Evolutionary conservation across 306 rosid species (phyloP).

Genomic region (Trifolium repens): DNA sequence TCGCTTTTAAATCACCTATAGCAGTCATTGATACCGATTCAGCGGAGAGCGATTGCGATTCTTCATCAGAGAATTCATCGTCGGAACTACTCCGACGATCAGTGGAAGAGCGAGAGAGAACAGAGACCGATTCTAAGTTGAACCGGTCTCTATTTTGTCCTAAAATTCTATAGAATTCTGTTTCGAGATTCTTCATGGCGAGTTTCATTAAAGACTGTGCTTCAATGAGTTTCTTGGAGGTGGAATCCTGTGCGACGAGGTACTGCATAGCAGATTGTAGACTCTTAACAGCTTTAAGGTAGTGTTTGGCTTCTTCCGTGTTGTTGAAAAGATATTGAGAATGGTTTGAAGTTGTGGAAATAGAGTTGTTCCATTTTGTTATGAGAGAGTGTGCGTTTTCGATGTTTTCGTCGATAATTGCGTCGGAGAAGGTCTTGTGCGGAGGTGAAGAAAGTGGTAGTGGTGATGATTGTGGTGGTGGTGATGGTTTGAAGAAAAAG

Average conservation of each 20-base stretch:
- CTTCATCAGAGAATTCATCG: slow-evolving; percentile 59
- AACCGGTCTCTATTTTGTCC: slow-evolving; percentile 48
- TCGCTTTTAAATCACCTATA: slow-evolving; percentile 65
- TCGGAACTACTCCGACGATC: slow-evolving; percentile 56
- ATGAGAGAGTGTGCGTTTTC: slow-evolving; percentile 61
- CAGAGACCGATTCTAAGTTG: slow-evolving; percentile 60
- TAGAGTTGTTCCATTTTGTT: slow-evolving; percentile 58
- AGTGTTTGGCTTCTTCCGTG: slow-evolving; percentile 64
- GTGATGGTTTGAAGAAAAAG: slow-evolving; percentile 49
- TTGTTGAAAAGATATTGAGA: slow-evolving; percentile 54
- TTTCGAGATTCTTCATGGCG: slow-evolving; percentile 72
- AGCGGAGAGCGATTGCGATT: slow-evolving; percentile 26
- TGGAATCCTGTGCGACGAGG: slow-evolving; percentile 48
- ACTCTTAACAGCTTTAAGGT: slow-evolving; percentile 56
- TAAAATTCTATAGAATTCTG: slow-evolving; percentile 64
- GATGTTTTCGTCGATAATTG: slow-evolving; percentile 67
- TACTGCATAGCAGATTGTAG: slow-evolving; percentile 75
- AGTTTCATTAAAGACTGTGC: slow-evolving; percentile 69
- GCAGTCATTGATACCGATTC: slow-evolving; percentile 35
- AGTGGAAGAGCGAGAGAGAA: slow-evolving; percentile 45
- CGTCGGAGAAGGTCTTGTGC: slow-evolving; percentile 48
- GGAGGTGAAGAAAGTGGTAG: slow-evolving; percentile 39
- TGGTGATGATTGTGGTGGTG: slow-evolving; percentile 32
- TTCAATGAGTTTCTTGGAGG: slow-evolving; percentile 51
- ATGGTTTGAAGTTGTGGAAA: slow-evolving; percentile 6